Evolutionary conservation across 768 basidiomycete genomes (phyloP), one percentile per base, ranked within the genome.

Genomic region (Lactifluus piperatus): DNA sequence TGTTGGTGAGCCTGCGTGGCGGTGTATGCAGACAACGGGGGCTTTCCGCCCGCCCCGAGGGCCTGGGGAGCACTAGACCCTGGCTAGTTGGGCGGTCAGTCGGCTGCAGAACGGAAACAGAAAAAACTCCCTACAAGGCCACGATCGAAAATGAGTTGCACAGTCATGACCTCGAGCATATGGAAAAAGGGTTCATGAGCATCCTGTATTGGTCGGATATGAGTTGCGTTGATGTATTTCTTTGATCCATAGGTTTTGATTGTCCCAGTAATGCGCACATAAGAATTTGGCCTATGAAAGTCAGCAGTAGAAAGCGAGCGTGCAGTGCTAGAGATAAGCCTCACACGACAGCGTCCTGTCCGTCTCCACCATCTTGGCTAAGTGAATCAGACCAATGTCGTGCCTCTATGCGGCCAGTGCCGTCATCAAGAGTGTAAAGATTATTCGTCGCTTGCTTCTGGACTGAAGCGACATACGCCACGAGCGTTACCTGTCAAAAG

Each of bases 171-270:
- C 65, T 97, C 91, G 54, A 90, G 69, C 39, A 84, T 72, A 70
- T 97, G 94, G 71, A 88, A 94, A 68, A 83, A 85, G 24, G 88
- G 72, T 71, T 97, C 94, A 68, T 88, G 81, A 10, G 77, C 73
- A 65, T 94, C 88, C 29, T 75, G 79, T 45, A 86, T 73, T 7
- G 77, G 75, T 26, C 89, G 82, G 63, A 97, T 82, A 62, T 85
- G 80, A 26, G 78, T 82, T 7, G 88, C 84, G 56, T 88, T 89
- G 67, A 99, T 79, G 70, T 92, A 90, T 69, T 83, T 77, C 71
- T 88, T 93, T 68, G 79, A 82, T 37, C 82, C 81, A 69, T 95
- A 97, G 13, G 76, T 79, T 71, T 95, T 95, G 61, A 98, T 73
- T 13, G 76, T 75, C 11, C 95, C 95, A 30, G 88, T 80, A 46